Percentiles rank a stretch among this genome's conserved stretches.
Conservation (phyloP, 805 yeast species). For the Sporopachydermia quercuum region DNA sequence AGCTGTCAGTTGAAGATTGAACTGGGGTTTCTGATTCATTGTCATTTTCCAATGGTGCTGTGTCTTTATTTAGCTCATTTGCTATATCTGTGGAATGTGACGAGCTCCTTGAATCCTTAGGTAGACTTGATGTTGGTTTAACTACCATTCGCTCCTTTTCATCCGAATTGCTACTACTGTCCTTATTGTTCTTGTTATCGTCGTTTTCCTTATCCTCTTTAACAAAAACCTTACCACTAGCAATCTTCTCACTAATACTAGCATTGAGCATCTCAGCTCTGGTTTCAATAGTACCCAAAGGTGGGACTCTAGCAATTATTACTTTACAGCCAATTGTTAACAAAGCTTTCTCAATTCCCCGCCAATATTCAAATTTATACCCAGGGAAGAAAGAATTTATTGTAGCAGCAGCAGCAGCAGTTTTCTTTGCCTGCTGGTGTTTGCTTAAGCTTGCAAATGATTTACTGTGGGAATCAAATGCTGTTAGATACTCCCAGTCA, state of each 20-base stretch:
- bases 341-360: conserved; percentile 54
- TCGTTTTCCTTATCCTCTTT: conserved; percentile 4
- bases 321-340: conserved; percentile 51
- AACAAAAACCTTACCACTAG: background rate
- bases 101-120: no score
- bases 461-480: conserved; percentile 4
- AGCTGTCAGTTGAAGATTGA: conserved; percentile 16
- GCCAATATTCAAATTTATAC: conserved; percentile 58
- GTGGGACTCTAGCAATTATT: conserved; percentile 64
- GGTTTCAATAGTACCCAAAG: conserved; percentile 60
- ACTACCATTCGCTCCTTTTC: no score
- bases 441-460: background rate
- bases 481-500: conserved; percentile 6
- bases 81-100: no score
- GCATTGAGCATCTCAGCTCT: conserved; percentile 45
- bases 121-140: no score
- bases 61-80: no score
- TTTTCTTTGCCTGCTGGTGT: no score
- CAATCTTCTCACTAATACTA: conserved; percentile 23
- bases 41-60: conserved; percentile 8
- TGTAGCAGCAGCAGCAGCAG: no score
- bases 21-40: conserved; percentile 16
- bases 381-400: conserved; percentile 10
- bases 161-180: no score
- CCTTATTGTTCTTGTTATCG: conserved; percentile 10